Conservation (phyloP, 495 filamentous ascomycete species). For the Neurospora sublineolata region DNA sequence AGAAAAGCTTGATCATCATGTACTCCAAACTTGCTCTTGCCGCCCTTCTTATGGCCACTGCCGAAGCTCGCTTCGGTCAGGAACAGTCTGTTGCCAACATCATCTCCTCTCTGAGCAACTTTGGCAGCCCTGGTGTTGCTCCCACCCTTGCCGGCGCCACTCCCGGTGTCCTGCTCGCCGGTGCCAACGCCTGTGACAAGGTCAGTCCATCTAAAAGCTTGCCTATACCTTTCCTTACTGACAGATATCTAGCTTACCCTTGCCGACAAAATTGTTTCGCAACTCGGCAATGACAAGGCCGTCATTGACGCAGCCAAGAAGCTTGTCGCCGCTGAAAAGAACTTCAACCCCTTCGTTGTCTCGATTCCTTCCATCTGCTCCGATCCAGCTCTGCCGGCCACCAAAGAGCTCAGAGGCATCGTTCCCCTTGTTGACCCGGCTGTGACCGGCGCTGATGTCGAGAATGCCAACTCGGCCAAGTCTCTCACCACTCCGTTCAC, state of each 20-base stretch:
- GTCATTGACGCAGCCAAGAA: constrained; percentile 46
- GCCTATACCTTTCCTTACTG: neutral
- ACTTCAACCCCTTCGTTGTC: constrained; percentile 52
- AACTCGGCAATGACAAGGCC: constrained; percentile 38
- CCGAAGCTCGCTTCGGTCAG: constrained; percentile 45
- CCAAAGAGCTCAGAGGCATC: constrained; percentile 46
- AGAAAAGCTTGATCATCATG: constrained; percentile 25
- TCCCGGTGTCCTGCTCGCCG: constrained; percentile 44
- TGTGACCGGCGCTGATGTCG: constrained; percentile 37
- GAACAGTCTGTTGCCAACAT: constrained; percentile 35
- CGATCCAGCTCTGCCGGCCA: constrained; percentile 45
- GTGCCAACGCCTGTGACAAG: constrained; percentile 47
- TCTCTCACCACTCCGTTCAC: constrained; percentile 39
- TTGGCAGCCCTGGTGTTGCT: constrained; percentile 40
- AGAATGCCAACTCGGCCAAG: constrained; percentile 41
- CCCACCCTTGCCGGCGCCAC: constrained; percentile 42
- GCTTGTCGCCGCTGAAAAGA: constrained; percentile 54
- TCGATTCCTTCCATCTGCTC: constrained; percentile 44
- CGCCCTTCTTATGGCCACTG: constrained; percentile 32
- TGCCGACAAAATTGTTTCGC: constrained; percentile 46
- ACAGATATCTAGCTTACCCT: constrained; percentile 33
- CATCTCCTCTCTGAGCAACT: constrained; percentile 33
- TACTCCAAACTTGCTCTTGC: constrained; percentile 31
- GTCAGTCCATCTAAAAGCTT: constrained; percentile 10
- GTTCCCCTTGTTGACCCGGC: constrained; percentile 49